Base-by-base conservation (phyloP, 352 stramenopile genomes). In the Phytopythium boreale region DNA sequence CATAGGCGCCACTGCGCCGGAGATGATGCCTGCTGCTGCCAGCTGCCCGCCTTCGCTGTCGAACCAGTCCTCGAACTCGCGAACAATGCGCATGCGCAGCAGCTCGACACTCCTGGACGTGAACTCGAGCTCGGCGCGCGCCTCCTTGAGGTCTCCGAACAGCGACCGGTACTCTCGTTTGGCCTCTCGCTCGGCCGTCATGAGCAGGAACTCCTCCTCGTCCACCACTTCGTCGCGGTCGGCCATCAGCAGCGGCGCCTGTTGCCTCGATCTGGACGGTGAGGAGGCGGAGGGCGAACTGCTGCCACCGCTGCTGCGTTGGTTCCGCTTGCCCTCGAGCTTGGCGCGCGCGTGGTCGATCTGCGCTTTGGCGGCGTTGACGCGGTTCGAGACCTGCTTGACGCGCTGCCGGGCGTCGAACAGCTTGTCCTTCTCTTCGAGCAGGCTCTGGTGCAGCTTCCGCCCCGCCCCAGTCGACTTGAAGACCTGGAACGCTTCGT, bases 121-220 rank as follows among this genome's bases (percentile, higher is more conserved):
- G 56, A 90, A 88, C 46, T 87, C 80, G 46, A 90, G 76, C 67
- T 93, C 85, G 4, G 71, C 63, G 39, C 83, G 88, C 11, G 77
- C 84, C n/a, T 94, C 84, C 62, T 93, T 95, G 27, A 94, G 76
- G 43, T 90, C 82, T 60, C 94, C 86, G 57, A 92, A 94, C n/a
- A 92, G 72, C 24, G 79, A 83, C 6, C 81, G 76, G 60, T 96
- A 94, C 55, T 90, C 87, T 12, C 88, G 86, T 65, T 97, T 97
- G 6, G 85, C 85, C 53, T 95, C 86, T 22, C 87, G 82, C 59
- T 95, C 88, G 11, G 81, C 64, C 24, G 81, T 91, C 83, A 96
- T 93, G 17, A 97, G 62, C 14, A 93, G 68, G 56, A 96, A 98
- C 64, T 98, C 93, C 70, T 98, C 93, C 66, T 97, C 92, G 59